Base-by-base conservation (phyloP, 2,329 filamentous ascomycete species). In the Dactylonectria estremocensis region DNA sequence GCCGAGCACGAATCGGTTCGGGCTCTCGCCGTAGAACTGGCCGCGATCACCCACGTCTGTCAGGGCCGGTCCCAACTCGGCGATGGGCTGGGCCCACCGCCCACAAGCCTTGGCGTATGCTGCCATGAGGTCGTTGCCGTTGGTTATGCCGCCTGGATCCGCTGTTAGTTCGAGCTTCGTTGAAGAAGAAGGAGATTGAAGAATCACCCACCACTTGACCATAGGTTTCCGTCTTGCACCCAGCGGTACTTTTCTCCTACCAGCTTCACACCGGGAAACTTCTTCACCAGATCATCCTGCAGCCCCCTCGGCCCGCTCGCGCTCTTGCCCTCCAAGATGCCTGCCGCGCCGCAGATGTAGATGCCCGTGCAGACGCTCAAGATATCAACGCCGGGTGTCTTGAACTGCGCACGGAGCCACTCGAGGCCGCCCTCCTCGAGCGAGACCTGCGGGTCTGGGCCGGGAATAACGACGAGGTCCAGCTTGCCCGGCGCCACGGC, bases 81-180 rank as follows among this genome's bases (percentile, higher is more conserved):
- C 85, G 16, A 87, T 68, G 0, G 83, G 75, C 5, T 67, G 71
- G 1, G 85, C 80, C 72, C 87, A 86, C 61, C 81, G 81, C 61
- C 80, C 79, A 49, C 79, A 80, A 6, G 81, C 77, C 40, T 84
- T 81, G 9, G 83, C 82, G 72, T 88, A 89, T 2, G 86, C 86
- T 18, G 84, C 83, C 50, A 88, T 83, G 60, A 89, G 80, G 64
- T 89, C 87, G 70, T 88, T 88, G 35, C 86, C 86, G 67, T 88
- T 88, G 13, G 87, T 89, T 60, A 89, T 78, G 57, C 85, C 86
- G n/a, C 85, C 85, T 87, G 13, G 11, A 24, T 3, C 22, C 37
- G 24, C 2, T 35, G 62, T 65, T 22, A 50, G 54, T 37, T 24
- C 16, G 10, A n/a, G n/a, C 24, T 49, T 24, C 45, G 64, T 46